Evolutionary conservation across 179 eudicot species (phyloP).

Genomic region (Silene vulgaris): DNA sequence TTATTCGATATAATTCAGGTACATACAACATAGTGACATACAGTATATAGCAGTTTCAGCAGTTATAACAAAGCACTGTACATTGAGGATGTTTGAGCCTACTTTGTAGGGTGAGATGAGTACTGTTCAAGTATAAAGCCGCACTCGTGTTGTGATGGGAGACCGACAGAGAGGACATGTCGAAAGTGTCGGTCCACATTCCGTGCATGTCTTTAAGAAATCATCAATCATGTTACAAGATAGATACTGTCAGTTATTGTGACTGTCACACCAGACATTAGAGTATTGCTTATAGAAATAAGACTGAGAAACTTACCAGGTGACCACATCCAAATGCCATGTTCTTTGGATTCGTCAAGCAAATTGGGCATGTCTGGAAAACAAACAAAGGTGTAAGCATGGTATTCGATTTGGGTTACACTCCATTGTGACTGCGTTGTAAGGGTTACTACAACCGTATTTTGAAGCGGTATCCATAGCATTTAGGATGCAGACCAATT

Average conservation of each 20-base stretch:
- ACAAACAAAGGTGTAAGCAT: constrained; percentile 1
- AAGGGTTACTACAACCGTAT: too few species aligned
- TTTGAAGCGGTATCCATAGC: too few species aligned
- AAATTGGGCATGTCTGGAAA: constrained; percentile 61
- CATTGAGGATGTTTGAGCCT: background rate
- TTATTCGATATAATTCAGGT: background rate
- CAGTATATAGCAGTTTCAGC: background rate
- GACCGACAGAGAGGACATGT: constrained; percentile 65
- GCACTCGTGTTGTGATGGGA: constrained; percentile 53
- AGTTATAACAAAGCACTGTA: background rate
- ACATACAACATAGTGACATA: background rate
- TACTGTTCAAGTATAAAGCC: constrained; percentile 35
- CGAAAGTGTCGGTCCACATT: constrained; percentile 51
- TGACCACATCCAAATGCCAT: constrained; percentile 94
- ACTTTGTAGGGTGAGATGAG: background rate
- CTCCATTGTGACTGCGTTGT: background rate
- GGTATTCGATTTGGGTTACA: background rate
- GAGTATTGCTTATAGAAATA: background rate
- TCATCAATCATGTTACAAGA: background rate
- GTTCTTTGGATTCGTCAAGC: constrained; percentile 65
- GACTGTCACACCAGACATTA: background rate
- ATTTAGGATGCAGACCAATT: too few species aligned
- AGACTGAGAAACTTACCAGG: constrained; percentile 43
- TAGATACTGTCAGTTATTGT: background rate
- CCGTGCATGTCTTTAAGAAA: constrained; percentile 56